Conservation (phyloP, 2,329 filamentous ascomycete genomes). For the Fusarium mundagurra region DNA sequence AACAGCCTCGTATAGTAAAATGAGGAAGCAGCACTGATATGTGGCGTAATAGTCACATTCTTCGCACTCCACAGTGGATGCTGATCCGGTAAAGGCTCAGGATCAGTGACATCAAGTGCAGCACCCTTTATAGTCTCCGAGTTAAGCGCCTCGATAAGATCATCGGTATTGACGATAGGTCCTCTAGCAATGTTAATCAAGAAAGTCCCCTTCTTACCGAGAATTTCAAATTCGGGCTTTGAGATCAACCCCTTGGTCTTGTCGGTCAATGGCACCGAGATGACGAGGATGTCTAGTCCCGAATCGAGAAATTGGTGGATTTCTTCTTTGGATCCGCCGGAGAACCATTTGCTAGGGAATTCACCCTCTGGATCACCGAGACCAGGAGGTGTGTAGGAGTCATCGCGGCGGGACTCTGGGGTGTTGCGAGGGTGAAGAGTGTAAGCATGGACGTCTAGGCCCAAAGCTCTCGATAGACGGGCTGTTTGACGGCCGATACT, state of each 20-base stretch:
- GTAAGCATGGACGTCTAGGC: conserved; percentile 79
- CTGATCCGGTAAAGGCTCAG: conserved; percentile 76
- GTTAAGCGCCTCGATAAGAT: conserved; percentile 69
- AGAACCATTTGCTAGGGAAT: conserved; percentile 63
- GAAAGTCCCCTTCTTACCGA: conserved; percentile 62
- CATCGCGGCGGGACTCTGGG: conserved; percentile 70
- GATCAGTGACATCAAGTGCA: conserved; percentile 81
- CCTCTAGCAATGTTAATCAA: conserved; percentile 78
- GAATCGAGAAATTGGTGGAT: conserved; percentile 61
- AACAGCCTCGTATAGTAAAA: conserved; percentile 54
- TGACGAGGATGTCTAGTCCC: conserved; percentile 62
- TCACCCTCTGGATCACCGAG: conserved; percentile 65
- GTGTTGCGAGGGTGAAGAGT: conserved; percentile 76
- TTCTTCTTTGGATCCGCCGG: conserved; percentile 54
- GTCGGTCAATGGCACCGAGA: conserved; percentile 62
- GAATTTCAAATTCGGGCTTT: conserved; percentile 57
- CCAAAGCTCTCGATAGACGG: conserved; percentile 69
- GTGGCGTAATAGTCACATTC: conserved; percentile 72
- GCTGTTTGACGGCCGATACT: conserved; percentile 64
- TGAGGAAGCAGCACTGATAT: conserved; percentile 56
- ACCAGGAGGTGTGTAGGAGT: conserved; percentile 73
- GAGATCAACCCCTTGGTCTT: conserved; percentile 62
- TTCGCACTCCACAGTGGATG: conserved; percentile 75
- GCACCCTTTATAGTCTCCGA: conserved; percentile 64
- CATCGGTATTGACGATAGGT: conserved; percentile 59